These are phyloP conservation scores for Penicillium waksmanii DNA, from an alignment of 495 filamentous ascomycete species.

Conservation along the genomic window DNA sequence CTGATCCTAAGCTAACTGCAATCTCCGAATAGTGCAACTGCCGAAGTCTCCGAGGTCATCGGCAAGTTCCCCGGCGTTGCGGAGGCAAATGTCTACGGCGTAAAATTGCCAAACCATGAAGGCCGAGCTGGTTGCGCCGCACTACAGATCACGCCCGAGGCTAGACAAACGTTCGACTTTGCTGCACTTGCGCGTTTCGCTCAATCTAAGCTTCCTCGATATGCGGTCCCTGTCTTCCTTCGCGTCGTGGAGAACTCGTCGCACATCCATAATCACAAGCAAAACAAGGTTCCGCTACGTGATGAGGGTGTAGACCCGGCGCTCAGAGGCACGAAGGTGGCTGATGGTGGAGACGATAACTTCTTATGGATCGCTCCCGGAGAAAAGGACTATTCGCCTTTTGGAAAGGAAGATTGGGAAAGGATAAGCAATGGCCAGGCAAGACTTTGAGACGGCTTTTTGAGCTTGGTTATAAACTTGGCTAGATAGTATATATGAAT, in stretches of 20 bases:
- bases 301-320: constrained; percentile 71
- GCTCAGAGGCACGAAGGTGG: constrained; percentile 51
- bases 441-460: constrained; percentile 43
- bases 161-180: constrained; percentile 54
- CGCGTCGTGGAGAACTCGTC: constrained; percentile 60
- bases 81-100: constrained; percentile 83
- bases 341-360: constrained; percentile 46
- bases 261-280: constrained; percentile 82
- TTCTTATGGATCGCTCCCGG: constrained; percentile 61
- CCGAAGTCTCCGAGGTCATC: constrained; percentile 72
- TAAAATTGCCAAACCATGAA: constrained; percentile 70
- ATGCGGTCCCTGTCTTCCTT: constrained; percentile 79
- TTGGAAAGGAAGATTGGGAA: constrained; percentile 62
- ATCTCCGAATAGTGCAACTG: constrained; percentile 51
- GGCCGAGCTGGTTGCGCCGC: constrained; percentile 74
- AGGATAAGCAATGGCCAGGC: constrained; percentile 52
- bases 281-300: constrained; percentile 75
- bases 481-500: too few species aligned
- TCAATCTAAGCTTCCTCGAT: constrained; percentile 64
- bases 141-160: constrained; percentile 43
- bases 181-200: constrained; percentile 54
- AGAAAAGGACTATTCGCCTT: constrained; percentile 59
- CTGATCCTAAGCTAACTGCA: neutral
- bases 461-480: neutral
- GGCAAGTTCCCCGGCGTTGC: constrained; percentile 66